Conservation (phyloP, 148 eudicot species). For the Persicaria maculosa region DNA sequence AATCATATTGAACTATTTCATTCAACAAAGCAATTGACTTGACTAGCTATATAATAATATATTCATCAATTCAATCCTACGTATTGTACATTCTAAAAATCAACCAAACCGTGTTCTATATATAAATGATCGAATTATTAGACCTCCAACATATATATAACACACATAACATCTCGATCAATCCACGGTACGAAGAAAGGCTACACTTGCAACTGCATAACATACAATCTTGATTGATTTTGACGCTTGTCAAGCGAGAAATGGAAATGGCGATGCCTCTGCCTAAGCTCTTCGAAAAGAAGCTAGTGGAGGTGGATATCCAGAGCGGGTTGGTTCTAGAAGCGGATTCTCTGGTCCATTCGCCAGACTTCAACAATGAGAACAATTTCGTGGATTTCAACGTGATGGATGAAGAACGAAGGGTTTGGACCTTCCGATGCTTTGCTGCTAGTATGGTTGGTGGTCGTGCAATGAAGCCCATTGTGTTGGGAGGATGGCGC, state of each 20-base stretch:
- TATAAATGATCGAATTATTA: too few relatives aligned
- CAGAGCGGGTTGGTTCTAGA: not conserved
- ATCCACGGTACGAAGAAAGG: too few relatives aligned
- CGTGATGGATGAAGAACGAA: slow-evolving; percentile 4
- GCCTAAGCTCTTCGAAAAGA: slow-evolving; percentile 12
- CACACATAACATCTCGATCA: too few relatives aligned
- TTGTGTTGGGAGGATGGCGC: slow-evolving; percentile 11
- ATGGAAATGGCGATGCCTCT: not conserved
- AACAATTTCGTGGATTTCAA: not conserved
- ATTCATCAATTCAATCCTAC: too few relatives aligned
- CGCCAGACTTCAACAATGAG: not conserved
- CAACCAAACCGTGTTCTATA: too few relatives aligned
- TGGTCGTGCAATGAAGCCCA: not conserved
- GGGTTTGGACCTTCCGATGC: slow-evolving; percentile 1
- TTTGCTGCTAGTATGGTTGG: not conserved
- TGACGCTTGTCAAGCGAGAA: not conserved
- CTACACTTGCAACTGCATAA: not conserved
- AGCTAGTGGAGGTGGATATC: not conserved
- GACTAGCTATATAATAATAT: too few relatives aligned
- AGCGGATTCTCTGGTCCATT: not conserved
- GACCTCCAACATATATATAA: too few relatives aligned
- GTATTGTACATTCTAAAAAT: too few relatives aligned
- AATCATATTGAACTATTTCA: too few relatives aligned
- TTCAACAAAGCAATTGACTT: too few relatives aligned
- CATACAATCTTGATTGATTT: not conserved